These are phyloP conservation scores for Zopfia rhizophila DNA, from an alignment of 2,329 filamentous ascomycete genomes.

Conservation along the genomic window DNA sequence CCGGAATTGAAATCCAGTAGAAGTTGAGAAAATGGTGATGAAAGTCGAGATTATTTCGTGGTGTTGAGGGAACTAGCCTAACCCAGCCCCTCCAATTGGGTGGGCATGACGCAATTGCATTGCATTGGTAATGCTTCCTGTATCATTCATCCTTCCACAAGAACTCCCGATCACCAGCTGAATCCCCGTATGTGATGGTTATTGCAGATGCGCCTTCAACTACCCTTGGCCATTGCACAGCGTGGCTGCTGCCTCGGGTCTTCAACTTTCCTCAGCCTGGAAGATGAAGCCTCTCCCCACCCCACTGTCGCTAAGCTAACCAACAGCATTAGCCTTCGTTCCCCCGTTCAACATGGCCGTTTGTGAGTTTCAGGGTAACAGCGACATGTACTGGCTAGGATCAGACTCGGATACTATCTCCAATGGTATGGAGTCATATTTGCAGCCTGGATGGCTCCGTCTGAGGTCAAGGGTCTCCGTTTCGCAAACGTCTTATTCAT, in stretches of 20 bases:
- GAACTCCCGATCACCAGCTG: conserved; percentile 2
- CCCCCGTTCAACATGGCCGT: conserved; percentile 20
- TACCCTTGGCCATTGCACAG: too few species aligned
- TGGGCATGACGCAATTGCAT: too few species aligned
- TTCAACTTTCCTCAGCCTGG: conserved; percentile 2
- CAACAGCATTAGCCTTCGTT: background rate
- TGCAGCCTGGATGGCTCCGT: conserved; percentile 34
- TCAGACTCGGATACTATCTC: conserved; percentile 43
- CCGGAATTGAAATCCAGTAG: too few species aligned
- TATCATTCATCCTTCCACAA: background rate
- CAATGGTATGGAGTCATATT: conserved; percentile 40
- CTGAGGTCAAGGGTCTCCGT: conserved; percentile 22
- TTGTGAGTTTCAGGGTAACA: conserved; percentile 34
- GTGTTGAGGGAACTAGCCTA: too few species aligned
- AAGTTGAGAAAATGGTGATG: too few species aligned
- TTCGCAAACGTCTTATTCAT: conserved; percentile 29
- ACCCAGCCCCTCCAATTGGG: too few species aligned
- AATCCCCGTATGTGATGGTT: too few species aligned
- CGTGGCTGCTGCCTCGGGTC: too few species aligned
- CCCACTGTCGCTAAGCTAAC: background rate
- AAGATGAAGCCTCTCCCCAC: background rate
- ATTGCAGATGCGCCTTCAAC: too few species aligned
- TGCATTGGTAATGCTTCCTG: too few species aligned
- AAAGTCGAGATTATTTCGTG: too few species aligned
- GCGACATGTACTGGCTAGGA: conserved; percentile 47